phyloP scores from a whole-genome alignment of 306 rosid species.

The Biancaea sappan region DNA sequence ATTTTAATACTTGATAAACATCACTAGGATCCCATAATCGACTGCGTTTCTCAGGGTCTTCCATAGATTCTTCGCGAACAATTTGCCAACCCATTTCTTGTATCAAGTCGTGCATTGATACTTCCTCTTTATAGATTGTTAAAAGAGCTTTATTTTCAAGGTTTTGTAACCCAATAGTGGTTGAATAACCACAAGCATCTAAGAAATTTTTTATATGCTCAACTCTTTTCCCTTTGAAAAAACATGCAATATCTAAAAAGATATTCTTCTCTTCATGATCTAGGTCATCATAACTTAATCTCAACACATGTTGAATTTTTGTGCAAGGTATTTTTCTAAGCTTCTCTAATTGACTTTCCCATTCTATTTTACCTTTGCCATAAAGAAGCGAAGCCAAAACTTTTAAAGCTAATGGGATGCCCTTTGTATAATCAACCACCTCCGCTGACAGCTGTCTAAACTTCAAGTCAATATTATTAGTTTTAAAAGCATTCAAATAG shows the following conservation, averaged over 20 bases:
- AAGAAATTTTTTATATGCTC: not conserved
- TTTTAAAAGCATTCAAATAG: not conserved
- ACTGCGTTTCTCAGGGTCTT: not conserved
- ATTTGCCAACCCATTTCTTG: slow-evolving; percentile 8
- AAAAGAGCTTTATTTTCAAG: not conserved
- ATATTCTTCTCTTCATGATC: too few relatives aligned
- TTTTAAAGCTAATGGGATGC: not conserved
- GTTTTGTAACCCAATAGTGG: not conserved
- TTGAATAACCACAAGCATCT: not conserved
- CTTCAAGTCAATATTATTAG: not conserved
- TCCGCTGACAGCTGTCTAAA: not conserved
- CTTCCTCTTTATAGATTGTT: not conserved
- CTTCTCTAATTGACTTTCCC: not conserved
- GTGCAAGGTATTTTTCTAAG: too few relatives aligned
- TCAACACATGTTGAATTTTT: too few relatives aligned
- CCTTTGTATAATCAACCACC: not conserved
- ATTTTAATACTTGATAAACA: not conserved
- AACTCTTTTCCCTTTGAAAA: not conserved
- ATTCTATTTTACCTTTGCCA: not conserved
- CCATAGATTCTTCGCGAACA: not conserved
- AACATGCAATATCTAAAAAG: too few relatives aligned
- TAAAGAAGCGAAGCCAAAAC: not conserved
- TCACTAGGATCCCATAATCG: not conserved
- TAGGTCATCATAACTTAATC: too few relatives aligned
- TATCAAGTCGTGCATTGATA: slow-evolving; percentile 34